Conservation (phyloP, 192 early-diverging fungal genomes). For the Coemansia sp. region DNA sequence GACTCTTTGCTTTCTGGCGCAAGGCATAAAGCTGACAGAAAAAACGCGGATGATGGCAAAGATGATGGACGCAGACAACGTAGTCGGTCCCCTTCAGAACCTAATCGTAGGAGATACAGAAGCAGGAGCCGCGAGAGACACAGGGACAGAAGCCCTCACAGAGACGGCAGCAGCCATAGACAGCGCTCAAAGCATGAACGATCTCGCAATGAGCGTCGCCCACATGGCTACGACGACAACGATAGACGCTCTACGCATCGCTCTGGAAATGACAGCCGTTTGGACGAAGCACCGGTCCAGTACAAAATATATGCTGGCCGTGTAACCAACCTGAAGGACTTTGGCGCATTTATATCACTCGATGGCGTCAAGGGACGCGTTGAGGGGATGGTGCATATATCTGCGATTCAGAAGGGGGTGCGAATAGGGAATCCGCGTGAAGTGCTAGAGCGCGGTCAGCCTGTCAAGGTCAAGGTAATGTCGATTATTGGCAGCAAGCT, state of each 20-base stretch:
- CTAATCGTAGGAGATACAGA: slow-evolving; percentile 2
- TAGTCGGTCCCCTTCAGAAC: slow-evolving; percentile 21
- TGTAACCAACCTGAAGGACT: slow-evolving; percentile 83
- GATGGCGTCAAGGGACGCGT: slow-evolving; percentile 74
- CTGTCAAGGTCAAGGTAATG: slow-evolving; percentile 94
- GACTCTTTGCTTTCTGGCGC: slow-evolving; percentile 25
- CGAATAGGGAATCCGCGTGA: slow-evolving; percentile 80
- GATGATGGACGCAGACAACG: slow-evolving; percentile 25
- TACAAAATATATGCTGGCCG: slow-evolving; percentile 92
- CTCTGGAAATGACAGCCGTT: background rate
- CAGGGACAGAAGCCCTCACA: background rate
- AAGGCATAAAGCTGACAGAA: slow-evolving; percentile 3
- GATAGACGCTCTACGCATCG: background rate
- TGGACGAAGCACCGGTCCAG: slow-evolving; percentile 79
- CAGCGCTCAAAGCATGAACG: background rate
- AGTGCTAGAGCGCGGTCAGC: slow-evolving; percentile 79
- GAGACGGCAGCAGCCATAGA: background rate
- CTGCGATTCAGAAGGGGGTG: slow-evolving; percentile 62
- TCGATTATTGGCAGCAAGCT: slow-evolving; percentile 80
- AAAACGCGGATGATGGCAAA: slow-evolving; percentile 25
- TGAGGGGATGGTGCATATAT: slow-evolving; percentile 92
- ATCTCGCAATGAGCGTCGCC: background rate
- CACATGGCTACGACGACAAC: background rate
- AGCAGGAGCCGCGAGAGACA: slow-evolving; percentile 11
- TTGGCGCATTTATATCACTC: slow-evolving; percentile 89